Evolutionary conservation across 768 basidiomycete species (phyloP), one percentile per base, ranked within the genome.

Genomic region (Boletus rex-veris): DNA sequence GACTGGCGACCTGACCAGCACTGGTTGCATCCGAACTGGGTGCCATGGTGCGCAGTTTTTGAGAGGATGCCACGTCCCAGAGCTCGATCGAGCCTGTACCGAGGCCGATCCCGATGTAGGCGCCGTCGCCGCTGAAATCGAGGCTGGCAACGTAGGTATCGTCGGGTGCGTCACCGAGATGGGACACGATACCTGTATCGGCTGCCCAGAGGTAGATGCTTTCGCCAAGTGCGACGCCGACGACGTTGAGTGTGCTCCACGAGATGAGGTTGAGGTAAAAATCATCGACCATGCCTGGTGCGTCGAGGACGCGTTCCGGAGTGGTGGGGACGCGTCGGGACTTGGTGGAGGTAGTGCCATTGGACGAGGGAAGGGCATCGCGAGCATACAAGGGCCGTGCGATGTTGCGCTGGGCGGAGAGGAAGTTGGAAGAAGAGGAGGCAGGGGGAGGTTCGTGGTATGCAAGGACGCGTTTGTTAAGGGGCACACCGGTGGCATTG

Each of bases 251-350:
- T 39, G 79, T 80, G 35, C 88, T 89, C 97, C 97, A 99, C 16
- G 86, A 81, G 48, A 98, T 70, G 48, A 99, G 77, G 69, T 98
- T 99, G 65, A 99, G 83, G 66, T 99, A 99, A 70, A 96, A 99
- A 70, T 99, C 97, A 60, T 98, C 93, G 10, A 85, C 79, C 79
- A 90, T 86, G 7, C 92, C 92, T 1, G 94, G 94, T 0, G 96
- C 96, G 62, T 98, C 97, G 10, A 99, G 79, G 8, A 98, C 93
- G n/a, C 93, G 82, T 62, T 96, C 90, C 0, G 96, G 92, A 21
- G 85, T 83, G 0, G 90, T 89, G 0, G 93, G 81, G 50, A 98
- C 91, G 60, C 88, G 86, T 18, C 96, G 80, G 6, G 86, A 78
- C 66, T 90, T 91, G 59, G 82, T 80, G 0, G 84, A 85, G 0